Evolutionary conservation across 2,329 filamentous ascomycete species (phyloP).

Genomic region (Colletotrichum sublineola): DNA sequence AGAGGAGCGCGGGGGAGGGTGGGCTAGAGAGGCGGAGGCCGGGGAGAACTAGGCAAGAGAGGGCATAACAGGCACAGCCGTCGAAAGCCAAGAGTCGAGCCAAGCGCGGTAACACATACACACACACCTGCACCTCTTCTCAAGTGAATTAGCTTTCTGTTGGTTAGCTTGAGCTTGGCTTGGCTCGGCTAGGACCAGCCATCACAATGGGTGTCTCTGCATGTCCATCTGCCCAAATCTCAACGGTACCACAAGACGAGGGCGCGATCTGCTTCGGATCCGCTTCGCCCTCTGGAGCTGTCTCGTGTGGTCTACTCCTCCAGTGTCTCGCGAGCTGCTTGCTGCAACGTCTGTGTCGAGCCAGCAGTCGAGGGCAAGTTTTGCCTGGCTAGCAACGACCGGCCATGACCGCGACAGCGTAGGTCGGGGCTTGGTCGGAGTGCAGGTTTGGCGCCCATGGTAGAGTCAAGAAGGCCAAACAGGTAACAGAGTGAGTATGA

Average conservation of each 20-base stretch:
- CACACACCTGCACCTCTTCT: slow-evolving; percentile 7
- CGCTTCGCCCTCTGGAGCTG: slow-evolving; percentile 22
- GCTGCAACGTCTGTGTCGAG: slow-evolving; percentile 18
- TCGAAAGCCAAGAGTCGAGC: slow-evolving; percentile 34
- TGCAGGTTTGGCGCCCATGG: slow-evolving; percentile 20
- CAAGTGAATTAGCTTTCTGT: slow-evolving; percentile 11
- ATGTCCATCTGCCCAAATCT: slow-evolving; percentile 13
- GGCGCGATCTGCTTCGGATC: slow-evolving; percentile 1
- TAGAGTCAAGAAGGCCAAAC: not conserved
- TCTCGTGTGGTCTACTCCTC: slow-evolving; percentile 11
- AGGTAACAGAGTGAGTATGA: slow-evolving; percentile 18
- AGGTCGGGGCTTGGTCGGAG: slow-evolving; percentile 24
- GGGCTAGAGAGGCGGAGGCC: slow-evolving; percentile 17
- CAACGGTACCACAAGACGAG: not conserved
- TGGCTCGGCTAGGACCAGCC: not conserved
- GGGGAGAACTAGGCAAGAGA: slow-evolving; percentile 2
- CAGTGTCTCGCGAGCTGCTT: slow-evolving; percentile 24
- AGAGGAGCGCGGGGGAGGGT: slow-evolving; percentile 27
- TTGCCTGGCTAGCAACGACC: slow-evolving; percentile 6
- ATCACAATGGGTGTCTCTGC: not conserved
- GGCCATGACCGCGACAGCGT: slow-evolving; percentile 20
- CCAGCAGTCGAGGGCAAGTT: not conserved
- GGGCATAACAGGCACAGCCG: slow-evolving; percentile 24
- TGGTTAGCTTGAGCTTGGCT: slow-evolving; percentile 15
- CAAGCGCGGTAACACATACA: slow-evolving; percentile 30